A percentile compares a stretch with the other conserved stretches of the same genome.
These are phyloP conservation scores for Taphrina confusa DNA, from an alignment of 1,139 yeast species.

Conservation along the genomic window DNA sequence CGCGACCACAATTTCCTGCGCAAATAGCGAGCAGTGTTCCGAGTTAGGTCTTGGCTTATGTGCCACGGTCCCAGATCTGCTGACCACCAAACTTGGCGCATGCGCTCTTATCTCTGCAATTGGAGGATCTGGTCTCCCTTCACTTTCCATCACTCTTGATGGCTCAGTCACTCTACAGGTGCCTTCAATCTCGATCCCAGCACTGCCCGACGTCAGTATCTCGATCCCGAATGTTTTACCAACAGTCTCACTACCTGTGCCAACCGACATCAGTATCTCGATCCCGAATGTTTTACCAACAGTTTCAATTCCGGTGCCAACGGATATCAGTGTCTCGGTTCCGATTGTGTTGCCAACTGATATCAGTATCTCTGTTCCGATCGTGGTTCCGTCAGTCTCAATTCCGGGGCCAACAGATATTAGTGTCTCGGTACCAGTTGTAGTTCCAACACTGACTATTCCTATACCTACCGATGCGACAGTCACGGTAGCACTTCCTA, in stretches of 20 bases:
- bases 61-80: background rate
- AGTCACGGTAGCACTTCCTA: no score
- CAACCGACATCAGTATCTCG: background rate
- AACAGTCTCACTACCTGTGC: background rate
- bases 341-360: background rate
- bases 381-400: background rate
- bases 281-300: background rate
- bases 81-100: background rate
- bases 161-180: background rate
- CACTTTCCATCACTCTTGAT: background rate
- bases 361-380: background rate
- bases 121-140: background rate
- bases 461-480: no score
- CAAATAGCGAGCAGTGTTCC: background rate
- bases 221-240: no score
- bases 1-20: background rate
- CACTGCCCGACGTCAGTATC: background rate
- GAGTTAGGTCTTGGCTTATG: slow-evolving; percentile 13
- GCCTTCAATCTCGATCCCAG: no score
- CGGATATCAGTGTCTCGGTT: background rate
- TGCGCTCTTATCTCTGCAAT: background rate
- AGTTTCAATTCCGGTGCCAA: no score
- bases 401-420: background rate
- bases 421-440: background rate
- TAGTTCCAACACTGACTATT: background rate